Percentiles rank a stretch among this genome's conserved stretches.
Conservation (phyloP, 2,329 filamentous ascomycete genomes). For the Alternaria postmessia region DNA sequence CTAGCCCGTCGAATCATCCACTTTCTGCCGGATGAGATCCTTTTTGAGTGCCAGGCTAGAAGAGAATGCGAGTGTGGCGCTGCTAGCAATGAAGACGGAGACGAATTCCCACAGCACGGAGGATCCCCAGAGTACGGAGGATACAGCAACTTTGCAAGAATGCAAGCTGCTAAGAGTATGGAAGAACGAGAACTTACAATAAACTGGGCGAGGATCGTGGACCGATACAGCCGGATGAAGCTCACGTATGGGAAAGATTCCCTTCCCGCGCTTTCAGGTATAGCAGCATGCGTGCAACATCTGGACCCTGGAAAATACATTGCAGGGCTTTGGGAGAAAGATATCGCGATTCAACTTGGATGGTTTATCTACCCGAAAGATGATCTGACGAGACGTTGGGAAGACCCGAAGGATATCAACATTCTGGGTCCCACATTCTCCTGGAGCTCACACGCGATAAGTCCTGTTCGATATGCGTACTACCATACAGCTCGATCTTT, state of each 20-base stretch:
- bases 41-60: background rate
- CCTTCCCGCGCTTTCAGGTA: rapidly evolving
- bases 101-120: too few relatives aligned
- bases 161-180: background rate
- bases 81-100: background rate
- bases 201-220: background rate
- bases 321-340: background rate
- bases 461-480: background rate
- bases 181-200: rapidly evolving
- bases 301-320: background rate
- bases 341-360: background rate
- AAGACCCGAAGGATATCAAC: background rate
- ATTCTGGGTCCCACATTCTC: background rate
- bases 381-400: background rate
- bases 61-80: background rate
- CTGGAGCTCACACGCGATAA: background rate
- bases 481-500: too few relatives aligned
- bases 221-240: background rate
- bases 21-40: background rate
- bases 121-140: too few relatives aligned
- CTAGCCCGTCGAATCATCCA: background rate
- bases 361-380: rapidly evolving
- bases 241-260: background rate
- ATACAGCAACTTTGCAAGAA: rapidly evolving
- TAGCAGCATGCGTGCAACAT: background rate